These are phyloP conservation scores for Drosera spatulata DNA, from an alignment of 179 eudicot genomes.

Conservation along the genomic window DNA sequence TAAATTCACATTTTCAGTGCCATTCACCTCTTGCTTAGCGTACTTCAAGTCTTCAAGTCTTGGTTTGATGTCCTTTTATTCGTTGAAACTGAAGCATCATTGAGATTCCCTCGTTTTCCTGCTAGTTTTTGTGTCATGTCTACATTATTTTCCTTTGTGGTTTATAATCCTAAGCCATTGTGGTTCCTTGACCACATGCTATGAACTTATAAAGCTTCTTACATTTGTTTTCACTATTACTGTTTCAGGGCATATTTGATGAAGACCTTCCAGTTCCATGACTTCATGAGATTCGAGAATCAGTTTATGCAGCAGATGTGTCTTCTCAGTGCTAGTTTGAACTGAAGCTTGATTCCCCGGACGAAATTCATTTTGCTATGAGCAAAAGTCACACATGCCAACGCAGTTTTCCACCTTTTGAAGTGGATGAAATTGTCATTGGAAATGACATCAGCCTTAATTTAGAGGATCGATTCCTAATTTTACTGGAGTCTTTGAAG, in stretches of 20 bases:
- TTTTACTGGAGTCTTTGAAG: conserved; percentile 29
- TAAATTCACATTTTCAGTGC: too few species aligned
- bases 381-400: conserved; percentile 18
- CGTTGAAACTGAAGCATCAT: too few species aligned
- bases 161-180: too few species aligned
- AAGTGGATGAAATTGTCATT: conserved; percentile 57
- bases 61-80: too few species aligned
- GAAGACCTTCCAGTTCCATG: conserved; percentile 18
- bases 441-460: conserved; percentile 21
- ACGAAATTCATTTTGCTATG: conserved; percentile 26
- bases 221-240: conserved; percentile 1
- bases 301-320: conserved; percentile 35
- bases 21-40: too few species aligned
- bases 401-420: conserved; percentile 46
- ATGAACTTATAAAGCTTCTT: neutral
- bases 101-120: too few species aligned
- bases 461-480: conserved; percentile 25
- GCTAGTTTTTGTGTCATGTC: too few species aligned
- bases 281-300: conserved; percentile 33
- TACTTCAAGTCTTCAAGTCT: too few species aligned
- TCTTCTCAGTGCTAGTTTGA: conserved; percentile 22
- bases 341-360: conserved; percentile 24
- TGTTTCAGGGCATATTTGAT: conserved; percentile 41
- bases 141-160: too few species aligned
- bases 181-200: too few species aligned